Conservation (phyloP, 2,329 filamentous ascomycete species). For the Dissoconium aciculare region DNA sequence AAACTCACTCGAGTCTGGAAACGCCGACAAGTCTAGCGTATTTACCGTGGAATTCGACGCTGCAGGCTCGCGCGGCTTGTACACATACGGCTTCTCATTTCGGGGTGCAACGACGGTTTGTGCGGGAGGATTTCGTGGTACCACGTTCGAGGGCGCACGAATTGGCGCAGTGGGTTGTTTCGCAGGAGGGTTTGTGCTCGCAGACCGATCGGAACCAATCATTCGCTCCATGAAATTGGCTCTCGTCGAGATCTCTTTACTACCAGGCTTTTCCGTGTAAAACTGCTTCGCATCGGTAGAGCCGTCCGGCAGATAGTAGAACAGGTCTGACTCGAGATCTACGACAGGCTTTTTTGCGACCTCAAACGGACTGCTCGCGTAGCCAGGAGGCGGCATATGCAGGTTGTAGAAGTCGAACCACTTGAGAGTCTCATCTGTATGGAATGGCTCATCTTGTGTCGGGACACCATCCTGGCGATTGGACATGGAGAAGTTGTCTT, state of each 20-base stretch:
- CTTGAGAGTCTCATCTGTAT: slow-evolving; percentile 31
- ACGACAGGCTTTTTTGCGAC: slow-evolving; percentile 46
- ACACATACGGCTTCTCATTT: slow-evolving; percentile 23
- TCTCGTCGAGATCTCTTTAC: slow-evolving; percentile 48
- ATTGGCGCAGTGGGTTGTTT: slow-evolving; percentile 15
- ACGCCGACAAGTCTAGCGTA: slow-evolving; percentile 18
- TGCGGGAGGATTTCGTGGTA: slow-evolving; percentile 3
- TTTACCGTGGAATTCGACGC: slow-evolving; percentile 15
- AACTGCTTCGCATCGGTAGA: slow-evolving; percentile 86
- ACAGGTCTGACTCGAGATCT: slow-evolving; percentile 60
- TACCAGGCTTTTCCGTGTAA: slow-evolving; percentile 64
- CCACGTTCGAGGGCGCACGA: slow-evolving; percentile 9
- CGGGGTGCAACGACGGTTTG: slow-evolving; percentile 2
- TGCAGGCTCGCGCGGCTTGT: slow-evolving; percentile 24
- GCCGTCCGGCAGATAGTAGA: slow-evolving; percentile 72
- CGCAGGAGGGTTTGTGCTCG: slow-evolving; percentile 12
- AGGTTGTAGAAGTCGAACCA: slow-evolving; percentile 57
- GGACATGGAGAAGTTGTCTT: slow-evolving; percentile 31
- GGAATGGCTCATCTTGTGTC: slow-evolving; percentile 33
- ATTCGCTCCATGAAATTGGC: slow-evolving; percentile 61
- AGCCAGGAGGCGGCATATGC: slow-evolving; percentile 24
- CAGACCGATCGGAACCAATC: slow-evolving; percentile 23
- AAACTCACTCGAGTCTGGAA: slow-evolving; percentile 19
- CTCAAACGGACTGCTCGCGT: slow-evolving; percentile 26
- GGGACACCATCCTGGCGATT: slow-evolving; percentile 38